Evolutionary conservation across 208 protist genomes (phyloP).

Genomic region (Crithidia bombi): DNA sequence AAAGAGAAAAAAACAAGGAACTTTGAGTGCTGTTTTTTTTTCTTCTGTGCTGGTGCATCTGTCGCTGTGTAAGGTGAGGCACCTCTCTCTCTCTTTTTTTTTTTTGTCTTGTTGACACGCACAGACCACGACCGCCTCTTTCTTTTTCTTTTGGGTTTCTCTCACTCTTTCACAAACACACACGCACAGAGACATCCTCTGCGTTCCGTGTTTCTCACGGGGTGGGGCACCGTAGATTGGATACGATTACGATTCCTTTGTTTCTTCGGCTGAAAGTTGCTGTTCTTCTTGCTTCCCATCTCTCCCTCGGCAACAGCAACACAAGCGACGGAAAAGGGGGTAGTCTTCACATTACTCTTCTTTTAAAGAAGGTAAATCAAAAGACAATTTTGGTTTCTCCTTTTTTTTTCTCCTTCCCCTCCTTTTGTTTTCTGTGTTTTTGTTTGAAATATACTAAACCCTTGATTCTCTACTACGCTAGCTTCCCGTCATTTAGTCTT

Average conservation of each 20-base stretch:
- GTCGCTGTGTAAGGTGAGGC: neutral
- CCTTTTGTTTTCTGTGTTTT: conserved; percentile 10
- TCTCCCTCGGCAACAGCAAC: too few species aligned
- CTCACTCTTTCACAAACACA: neutral
- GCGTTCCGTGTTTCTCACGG: neutral
- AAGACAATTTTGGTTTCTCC: conserved; percentile 1
- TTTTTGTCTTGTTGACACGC: too few species aligned
- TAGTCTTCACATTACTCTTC: too few species aligned
- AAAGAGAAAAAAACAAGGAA: too few species aligned
- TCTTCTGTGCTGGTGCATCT: neutral
- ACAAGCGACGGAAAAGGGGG: too few species aligned
- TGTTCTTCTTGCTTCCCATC: neutral
- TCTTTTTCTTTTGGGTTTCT: neutral
- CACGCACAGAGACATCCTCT: neutral
- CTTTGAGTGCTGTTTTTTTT: too few species aligned
- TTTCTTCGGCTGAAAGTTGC: too few species aligned
- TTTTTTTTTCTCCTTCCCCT: conserved; percentile 13
- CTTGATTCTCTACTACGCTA: conserved; percentile 4
- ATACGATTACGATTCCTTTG: too few species aligned
- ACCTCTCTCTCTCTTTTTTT: neutral
- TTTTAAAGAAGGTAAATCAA: too few species aligned
- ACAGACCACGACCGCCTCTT: neutral
- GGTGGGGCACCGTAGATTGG: too few species aligned
- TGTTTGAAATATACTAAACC: too few species aligned
- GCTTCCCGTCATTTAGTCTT: neutral